These are phyloP conservation scores for Ehretia macrophylla DNA, from an alignment of 257 asterid genomes.

Conservation along the genomic window DNA sequence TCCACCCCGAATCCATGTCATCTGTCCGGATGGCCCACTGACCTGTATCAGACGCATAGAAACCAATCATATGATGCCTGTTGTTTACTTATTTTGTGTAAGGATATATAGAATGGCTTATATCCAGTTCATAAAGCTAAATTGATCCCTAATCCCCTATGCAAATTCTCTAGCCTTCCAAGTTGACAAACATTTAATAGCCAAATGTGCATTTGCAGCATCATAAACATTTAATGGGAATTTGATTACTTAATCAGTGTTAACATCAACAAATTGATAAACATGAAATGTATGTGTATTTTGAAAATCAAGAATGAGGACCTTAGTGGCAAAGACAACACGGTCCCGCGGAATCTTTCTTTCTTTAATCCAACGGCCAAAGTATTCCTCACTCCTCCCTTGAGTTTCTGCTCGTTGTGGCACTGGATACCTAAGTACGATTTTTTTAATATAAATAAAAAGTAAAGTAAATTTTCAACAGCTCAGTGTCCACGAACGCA, in stretches of 20 bases:
- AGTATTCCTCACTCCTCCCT: constrained; percentile 81
- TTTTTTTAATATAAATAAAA: neutral
- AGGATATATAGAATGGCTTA: no score
- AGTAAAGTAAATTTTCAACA: neutral
- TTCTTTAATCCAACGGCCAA: constrained; percentile 40
- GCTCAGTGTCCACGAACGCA: neutral
- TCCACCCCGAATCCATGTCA: constrained; percentile 90
- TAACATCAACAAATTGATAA: neutral
- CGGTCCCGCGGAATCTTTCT: constrained; percentile 56
- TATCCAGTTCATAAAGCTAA: no score
- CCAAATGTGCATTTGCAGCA: neutral
- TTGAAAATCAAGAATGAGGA: constrained; percentile 9
- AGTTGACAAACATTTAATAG: neutral
- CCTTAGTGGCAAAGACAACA: constrained; percentile 79
- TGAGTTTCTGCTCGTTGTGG: constrained; percentile 82
- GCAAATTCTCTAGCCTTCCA: neutral
- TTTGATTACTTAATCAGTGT: no score
- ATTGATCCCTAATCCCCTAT: no score
- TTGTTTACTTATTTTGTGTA: neutral
- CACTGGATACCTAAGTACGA: constrained; percentile 65
- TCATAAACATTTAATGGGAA: neutral
- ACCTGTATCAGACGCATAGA: constrained; percentile 45
- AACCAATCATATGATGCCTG: neutral
- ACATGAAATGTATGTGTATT: neutral
- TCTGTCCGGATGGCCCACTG: constrained; percentile 92